Evolutionary conservation across 2,329 filamentous ascomycete species (phyloP).

Genomic region (Acrodontium crateriforme): DNA sequence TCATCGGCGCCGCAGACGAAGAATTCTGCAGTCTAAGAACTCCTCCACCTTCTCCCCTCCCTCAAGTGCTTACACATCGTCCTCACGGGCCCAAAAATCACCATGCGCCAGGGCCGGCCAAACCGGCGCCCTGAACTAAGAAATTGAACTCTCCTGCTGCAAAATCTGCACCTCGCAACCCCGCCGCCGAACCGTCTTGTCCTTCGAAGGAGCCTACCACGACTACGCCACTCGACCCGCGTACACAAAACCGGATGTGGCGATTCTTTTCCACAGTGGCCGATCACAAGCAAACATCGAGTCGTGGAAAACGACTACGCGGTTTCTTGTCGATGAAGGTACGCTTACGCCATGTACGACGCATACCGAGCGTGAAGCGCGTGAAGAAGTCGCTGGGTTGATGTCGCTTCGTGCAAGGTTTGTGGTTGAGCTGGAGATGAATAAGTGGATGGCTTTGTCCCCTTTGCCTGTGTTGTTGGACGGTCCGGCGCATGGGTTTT

Average conservation of each 20-base stretch:
- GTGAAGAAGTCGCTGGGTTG: conserved; percentile 1
- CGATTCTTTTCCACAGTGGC: conserved; percentile 1
- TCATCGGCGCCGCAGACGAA: conserved; percentile 1
- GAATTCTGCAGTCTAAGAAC: background rate
- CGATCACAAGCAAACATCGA: conserved; percentile 1
- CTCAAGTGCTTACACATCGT: conserved; percentile 1
- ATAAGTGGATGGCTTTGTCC: conserved; percentile 3
- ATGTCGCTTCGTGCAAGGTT: conserved; percentile 1
- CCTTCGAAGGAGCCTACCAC: conserved; percentile 1
- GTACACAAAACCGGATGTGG: conserved; percentile 2
- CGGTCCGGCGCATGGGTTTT: conserved; percentile 1
- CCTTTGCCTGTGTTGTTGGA: conserved; percentile 1
- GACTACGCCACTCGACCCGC: background rate
- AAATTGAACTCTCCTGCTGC: conserved; percentile 2
- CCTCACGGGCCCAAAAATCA: conserved; percentile 1
- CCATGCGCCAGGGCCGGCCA: background rate
- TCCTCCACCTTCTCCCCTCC: conserved; percentile 1
- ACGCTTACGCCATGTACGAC: conserved; percentile 2
- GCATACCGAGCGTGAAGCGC: conserved; percentile 1
- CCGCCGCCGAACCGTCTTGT: background rate
- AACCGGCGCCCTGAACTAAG: background rate
- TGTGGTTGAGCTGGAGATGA: background rate
- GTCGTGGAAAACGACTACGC: conserved; percentile 1
- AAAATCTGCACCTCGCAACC: background rate
- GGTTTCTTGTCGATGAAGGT: background rate